Conservation (phyloP, 345 rosid genomes). For the Populus ilicifolia region DNA sequence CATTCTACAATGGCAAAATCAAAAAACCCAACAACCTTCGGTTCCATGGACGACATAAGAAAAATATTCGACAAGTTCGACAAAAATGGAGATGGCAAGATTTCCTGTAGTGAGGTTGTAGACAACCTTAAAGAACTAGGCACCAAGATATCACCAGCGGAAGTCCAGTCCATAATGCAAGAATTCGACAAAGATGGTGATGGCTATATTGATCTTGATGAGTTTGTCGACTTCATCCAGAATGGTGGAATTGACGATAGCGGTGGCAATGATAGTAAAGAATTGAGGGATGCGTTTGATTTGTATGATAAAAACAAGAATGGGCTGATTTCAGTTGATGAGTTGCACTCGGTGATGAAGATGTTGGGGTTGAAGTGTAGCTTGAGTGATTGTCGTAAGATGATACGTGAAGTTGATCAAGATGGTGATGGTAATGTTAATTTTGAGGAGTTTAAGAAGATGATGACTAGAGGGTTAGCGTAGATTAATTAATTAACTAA, state of each 20-base stretch:
- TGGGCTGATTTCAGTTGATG: slow-evolving; percentile 70
- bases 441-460: slow-evolving; percentile 87
- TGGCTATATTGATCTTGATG: slow-evolving; percentile 72
- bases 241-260: slow-evolving; percentile 15
- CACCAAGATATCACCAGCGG: slow-evolving; percentile 43
- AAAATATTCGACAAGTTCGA: slow-evolving; percentile 69
- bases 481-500: neutral
- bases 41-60: slow-evolving; percentile 49
- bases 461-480: slow-evolving; percentile 54
- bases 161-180: slow-evolving; percentile 53
- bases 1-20: neutral
- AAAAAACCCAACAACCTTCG: slow-evolving; percentile 15
- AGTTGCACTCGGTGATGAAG: slow-evolving; percentile 75
- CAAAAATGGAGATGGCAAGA: slow-evolving; percentile 87
- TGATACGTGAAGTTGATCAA: slow-evolving; percentile 78
- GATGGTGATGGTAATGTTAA: slow-evolving; percentile 95
- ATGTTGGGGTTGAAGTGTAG: slow-evolving; percentile 71
- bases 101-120: slow-evolving; percentile 65
- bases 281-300: slow-evolving; percentile 80
- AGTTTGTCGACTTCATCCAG: slow-evolving; percentile 53
- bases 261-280: slow-evolving; percentile 27
- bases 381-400: slow-evolving; percentile 60
- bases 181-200: slow-evolving; percentile 89
- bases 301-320: slow-evolving; percentile 76
- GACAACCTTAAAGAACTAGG: slow-evolving; percentile 57